These are phyloP conservation scores for Tetrastigma voinierianum DNA, from an alignment of 164 flowering plant species.

Conservation along the genomic window DNA sequence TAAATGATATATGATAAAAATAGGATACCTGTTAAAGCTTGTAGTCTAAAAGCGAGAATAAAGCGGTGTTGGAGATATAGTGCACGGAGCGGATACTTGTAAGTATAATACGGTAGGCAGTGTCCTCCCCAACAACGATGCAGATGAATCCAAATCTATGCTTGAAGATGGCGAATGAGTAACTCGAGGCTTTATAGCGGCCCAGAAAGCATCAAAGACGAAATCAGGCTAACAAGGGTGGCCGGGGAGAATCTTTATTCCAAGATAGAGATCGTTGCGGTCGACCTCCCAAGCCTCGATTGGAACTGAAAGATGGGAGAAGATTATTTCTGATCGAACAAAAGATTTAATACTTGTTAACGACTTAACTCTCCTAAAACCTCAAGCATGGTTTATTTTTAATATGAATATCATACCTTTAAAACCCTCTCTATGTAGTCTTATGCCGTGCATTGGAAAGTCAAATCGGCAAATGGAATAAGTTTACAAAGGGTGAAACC, in stretches of 20 bases:
- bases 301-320: constrained; percentile 51
- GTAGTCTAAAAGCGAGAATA: not conserved
- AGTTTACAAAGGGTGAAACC: too few species aligned
- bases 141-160: constrained; percentile 33
- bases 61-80: constrained; percentile 1
- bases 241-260: constrained; percentile 74
- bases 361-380: too few species aligned
- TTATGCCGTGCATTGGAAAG: too few species aligned
- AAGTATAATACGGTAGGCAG: constrained; percentile 71
- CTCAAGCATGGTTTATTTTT: too few species aligned
- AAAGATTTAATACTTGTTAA: too few species aligned
- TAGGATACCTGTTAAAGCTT: not conserved
- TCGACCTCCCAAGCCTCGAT: constrained; percentile 71
- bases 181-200: constrained; percentile 74
- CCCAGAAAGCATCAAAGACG: constrained; percentile 87
- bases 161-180: constrained; percentile 73
- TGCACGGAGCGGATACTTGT: constrained; percentile 76
- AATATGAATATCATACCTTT: too few species aligned
- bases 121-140: constrained; percentile 62
- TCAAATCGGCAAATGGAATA: too few species aligned
- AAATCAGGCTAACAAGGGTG: constrained; percentile 83
- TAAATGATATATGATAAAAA: not conserved
- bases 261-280: constrained; percentile 58
- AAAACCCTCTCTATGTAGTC: too few species aligned
- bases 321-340: not conserved